Evolutionary conservation across 2,329 filamentous ascomycete species (phyloP).

Genomic region (Tolypocladium endophyticum): DNA sequence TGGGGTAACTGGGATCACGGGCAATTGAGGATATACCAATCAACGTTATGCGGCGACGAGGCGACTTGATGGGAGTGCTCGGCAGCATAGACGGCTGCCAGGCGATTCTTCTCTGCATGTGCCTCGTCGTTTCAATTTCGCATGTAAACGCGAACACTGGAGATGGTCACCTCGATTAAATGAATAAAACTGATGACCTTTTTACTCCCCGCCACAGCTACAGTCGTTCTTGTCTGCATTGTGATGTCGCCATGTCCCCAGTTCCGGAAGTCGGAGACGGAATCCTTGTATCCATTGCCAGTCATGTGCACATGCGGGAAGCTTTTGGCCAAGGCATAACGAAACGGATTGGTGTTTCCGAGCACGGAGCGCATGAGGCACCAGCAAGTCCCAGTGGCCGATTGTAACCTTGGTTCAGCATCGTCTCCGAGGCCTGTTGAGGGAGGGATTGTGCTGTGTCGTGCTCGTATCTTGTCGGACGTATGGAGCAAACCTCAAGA

Average conservation of each 20-base stretch:
- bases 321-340: background rate
- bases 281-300: background rate
- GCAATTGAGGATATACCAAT: constrained; percentile 26
- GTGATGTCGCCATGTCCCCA: background rate
- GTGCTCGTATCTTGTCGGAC: background rate
- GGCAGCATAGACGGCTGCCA: constrained; percentile 3
- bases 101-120: constrained; percentile 13
- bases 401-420: background rate
- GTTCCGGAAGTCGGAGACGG: background rate
- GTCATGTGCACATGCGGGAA: background rate
- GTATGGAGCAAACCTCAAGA: background rate
- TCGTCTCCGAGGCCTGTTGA: background rate
- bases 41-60: constrained; percentile 20
- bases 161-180: constrained; percentile 8
- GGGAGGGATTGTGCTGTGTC: background rate
- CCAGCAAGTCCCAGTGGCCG: background rate
- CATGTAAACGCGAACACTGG: background rate
- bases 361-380: background rate
- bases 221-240: background rate
- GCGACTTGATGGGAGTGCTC: constrained; percentile 12
- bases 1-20: constrained; percentile 24
- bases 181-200: constrained; percentile 8
- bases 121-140: constrained; percentile 5
- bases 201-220: constrained; percentile 4
- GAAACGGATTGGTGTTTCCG: background rate